Evolutionary conservation across 2,329 filamentous ascomycete genomes (phyloP).

Genomic region (Alternaria angustiovoidea): DNA sequence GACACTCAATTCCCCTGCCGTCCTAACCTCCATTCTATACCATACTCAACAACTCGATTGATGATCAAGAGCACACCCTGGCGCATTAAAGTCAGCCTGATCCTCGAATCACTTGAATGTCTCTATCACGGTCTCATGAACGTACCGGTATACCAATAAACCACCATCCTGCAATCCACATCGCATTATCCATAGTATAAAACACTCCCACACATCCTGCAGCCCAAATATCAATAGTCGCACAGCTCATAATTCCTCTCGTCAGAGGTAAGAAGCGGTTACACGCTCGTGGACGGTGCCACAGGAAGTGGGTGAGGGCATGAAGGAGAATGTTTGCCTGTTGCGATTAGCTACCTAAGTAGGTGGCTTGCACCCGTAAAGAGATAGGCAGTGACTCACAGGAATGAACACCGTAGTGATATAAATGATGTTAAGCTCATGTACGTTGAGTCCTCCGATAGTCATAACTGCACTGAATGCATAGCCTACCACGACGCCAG

Average conservation of each 20-base stretch:
- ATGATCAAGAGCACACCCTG: not conserved
- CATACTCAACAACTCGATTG: not conserved
- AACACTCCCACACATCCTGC: conserved; percentile 1
- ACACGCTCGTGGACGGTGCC: not conserved
- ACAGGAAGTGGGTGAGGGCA: not conserved
- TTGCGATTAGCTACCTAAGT: not conserved
- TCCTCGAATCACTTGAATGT: not conserved
- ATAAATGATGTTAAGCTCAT: not conserved
- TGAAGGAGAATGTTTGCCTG: conserved; percentile 4
- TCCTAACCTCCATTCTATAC: not conserved
- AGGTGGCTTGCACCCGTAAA: not conserved
- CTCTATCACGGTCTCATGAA: not conserved
- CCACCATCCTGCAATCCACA: conserved; percentile 10
- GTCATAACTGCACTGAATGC: not conserved
- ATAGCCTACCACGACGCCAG: not conserved
- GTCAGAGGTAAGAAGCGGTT: not conserved
- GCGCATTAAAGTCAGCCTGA: not conserved
- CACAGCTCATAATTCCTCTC: not conserved
- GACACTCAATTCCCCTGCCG: not conserved
- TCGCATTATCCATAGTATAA: not conserved
- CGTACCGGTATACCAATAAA: conserved; percentile 10
- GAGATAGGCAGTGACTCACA: not conserved
- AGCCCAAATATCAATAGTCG: not conserved
- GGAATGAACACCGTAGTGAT: conserved; percentile 1
- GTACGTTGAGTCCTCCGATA: not conserved